These are phyloP conservation scores for Protomyces inouyei DNA, from an alignment of 1,139 yeast genomes.

Conservation along the genomic window DNA sequence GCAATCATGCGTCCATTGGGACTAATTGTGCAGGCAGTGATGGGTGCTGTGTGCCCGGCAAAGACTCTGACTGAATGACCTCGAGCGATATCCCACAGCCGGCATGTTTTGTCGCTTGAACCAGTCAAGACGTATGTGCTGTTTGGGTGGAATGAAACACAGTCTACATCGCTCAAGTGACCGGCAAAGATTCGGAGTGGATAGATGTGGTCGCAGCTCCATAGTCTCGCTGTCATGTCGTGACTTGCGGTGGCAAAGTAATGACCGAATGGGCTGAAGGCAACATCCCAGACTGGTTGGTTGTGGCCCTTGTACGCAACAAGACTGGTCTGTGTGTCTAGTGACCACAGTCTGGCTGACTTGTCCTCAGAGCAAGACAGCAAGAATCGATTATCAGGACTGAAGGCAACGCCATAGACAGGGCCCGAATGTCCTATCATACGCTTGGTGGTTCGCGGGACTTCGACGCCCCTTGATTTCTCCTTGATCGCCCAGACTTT, in stretches of 20 bases:
- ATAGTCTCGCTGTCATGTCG: constrained; percentile 92
- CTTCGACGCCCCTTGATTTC: constrained; percentile 42
- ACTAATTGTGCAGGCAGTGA: constrained; percentile 78
- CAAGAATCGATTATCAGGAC: constrained; percentile 81
- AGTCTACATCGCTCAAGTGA: constrained; percentile 89
- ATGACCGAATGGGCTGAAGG: constrained; percentile 91
- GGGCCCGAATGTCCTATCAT: constrained; percentile 92
- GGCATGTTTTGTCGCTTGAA: constrained; percentile 86
- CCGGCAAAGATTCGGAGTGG: constrained; percentile 96
- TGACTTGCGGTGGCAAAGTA: constrained; percentile 97
- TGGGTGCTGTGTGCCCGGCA: constrained; percentile 86
- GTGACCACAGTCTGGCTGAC: constrained; percentile 88
- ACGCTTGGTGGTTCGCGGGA: constrained; percentile 45
- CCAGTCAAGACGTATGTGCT: constrained; percentile 93
- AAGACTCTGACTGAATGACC: constrained; percentile 92
- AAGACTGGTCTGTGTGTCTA: constrained; percentile 81
- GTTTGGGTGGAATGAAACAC: constrained; percentile 89
- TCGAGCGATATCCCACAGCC: constrained; percentile 95
- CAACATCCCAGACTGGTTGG: constrained; percentile 96
- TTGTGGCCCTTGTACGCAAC: constrained; percentile 96
- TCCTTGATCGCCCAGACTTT: constrained; percentile 88
- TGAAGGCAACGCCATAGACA: constrained; percentile 81
- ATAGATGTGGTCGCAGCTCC: constrained; percentile 98
- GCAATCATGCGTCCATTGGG: constrained; percentile 98
- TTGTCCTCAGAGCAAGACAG: constrained; percentile 86